Evolutionary conservation across 768 basidiomycete genomes (phyloP), one percentile per base, ranked within the genome.

Genomic region (Agrocybe pediades): DNA sequence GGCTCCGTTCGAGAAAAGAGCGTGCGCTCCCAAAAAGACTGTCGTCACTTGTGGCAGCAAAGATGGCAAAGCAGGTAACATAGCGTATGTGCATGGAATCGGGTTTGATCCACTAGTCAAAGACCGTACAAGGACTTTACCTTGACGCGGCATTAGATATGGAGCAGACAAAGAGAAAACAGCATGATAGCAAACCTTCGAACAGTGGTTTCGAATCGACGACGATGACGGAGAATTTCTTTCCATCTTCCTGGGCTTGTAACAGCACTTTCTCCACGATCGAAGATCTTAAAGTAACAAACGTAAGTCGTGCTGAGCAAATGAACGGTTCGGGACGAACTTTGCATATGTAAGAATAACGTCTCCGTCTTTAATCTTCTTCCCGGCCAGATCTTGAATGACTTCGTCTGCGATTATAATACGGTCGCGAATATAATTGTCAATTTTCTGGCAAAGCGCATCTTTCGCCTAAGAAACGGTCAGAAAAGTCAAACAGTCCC

Each of bases 341-440:
- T 94, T 83, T 21, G 95, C 95, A 71, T 92, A 99, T 13, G 95
- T 95, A 40, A 99, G 76, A 48, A 99, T 85, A 26, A 91, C 87
- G 71, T 97, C 95, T 6, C 90, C 93, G 59, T 97, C 86, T 61
- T 92, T 92, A 65, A 99, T 98, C 75, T 98, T 98, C 64, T 87
- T 90, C 43, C 86, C 84, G 0, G 95, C 93, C 48, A 87, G 83
- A 56, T 90, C 86, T 65, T 92, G 86, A 44, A 99, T 98, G 48
- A 98, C 92, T 66, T 95, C 84, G 70, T 90, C 96, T 2, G 97
- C 97, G 41, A 92, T 79, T 57, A 92, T 86, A 61, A 99, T 97
- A 41, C 95, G 83, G 71, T 98, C 96, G 23, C 88, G 86, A 65
- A 98, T 91, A 68, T 96, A 99, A 52, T 86, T 84, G 66, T 96